Base-by-base conservation (phyloP, 2,329 filamentous ascomycete species). In the Colletotrichum spinosum region DNA sequence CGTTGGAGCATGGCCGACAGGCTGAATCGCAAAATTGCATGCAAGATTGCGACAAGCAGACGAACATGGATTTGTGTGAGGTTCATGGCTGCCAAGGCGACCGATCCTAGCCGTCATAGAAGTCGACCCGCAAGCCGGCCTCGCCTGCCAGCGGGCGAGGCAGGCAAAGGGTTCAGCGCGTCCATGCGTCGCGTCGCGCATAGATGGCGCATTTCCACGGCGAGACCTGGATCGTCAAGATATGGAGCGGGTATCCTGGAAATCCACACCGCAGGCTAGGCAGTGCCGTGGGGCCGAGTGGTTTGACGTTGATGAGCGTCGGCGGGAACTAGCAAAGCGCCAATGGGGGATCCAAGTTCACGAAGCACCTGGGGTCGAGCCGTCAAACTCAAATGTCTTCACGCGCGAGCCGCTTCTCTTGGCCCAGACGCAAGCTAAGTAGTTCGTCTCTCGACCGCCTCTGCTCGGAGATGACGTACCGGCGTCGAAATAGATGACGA, bases 231-330 rank as follows among this genome's bases (percentile, higher is more conserved):
- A 34, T 11, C 48, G 13, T 54, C 37, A n/a, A 54, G 49, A 45
- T 39, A 38, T 50, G n/a, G 4, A 25, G 25, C 25, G 44, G 33
- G 35, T 55, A 52, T 56, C 11, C 11, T 25, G 48, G 42, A 49
- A 41, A 53, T 65, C 48, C 52, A 62, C 59, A 37, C 33, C 48
- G 48, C 52, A 51, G 46, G 35, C 62, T 62, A 56, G 48, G 42
- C 48, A 38, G 51, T 17, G 41, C 46, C 52, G 46, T 62, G 62
- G 57, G 57, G 57, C 58, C 46, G 62, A 60, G 33, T 3, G 39
- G 62, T 66, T 63, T 66, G 58, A 57, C 53, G 48, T 66, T 66
- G 41, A 62, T 56, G 48, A 53, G 39, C 37, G 58, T 15, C 41
- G 8, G 34, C 42, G 33, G 52, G 53, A 62, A 17, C 52, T 66